Conservation (phyloP, 2,329 filamentous ascomycete genomes). For the Penicillium brasilianum region DNA sequence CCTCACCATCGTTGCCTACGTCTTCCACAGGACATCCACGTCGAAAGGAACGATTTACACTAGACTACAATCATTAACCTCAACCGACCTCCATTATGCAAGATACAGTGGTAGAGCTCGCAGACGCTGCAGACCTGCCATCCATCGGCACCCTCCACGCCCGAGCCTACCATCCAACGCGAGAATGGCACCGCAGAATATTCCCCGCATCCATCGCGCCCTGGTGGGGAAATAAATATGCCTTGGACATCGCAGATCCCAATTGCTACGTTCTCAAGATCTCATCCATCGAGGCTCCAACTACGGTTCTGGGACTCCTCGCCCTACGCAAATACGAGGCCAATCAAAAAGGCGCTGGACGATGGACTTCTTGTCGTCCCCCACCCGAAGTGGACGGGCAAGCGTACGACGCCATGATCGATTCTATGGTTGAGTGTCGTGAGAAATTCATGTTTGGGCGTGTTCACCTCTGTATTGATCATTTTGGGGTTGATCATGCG, state of each 20-base stretch:
- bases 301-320: neutral
- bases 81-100: neutral
- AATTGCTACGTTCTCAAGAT: neutral
- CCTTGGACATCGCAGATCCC: neutral
- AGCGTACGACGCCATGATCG: neutral
- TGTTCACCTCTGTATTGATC: neutral
- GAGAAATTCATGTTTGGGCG: slow-evolving; percentile 1
- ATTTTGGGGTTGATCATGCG: neutral
- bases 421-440: neutral
- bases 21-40: neutral
- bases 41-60: neutral
- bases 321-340: neutral
- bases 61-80: neutral
- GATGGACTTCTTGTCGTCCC: neutral
- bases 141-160: slow-evolving; percentile 4
- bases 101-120: neutral
- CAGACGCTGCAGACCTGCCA: neutral
- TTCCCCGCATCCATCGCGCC: slow-evolving; percentile 2
- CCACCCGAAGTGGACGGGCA: neutral
- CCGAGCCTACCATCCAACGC: slow-evolving; percentile 1
- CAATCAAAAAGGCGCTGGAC: neutral
- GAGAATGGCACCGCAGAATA: slow-evolving; percentile 4
- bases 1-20: neutral
- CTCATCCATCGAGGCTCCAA: neutral
- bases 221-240: slow-evolving; percentile 1